These are phyloP conservation scores for Zostera marina DNA, from an alignment of 116 monocot species.

Conservation along the genomic window DNA sequence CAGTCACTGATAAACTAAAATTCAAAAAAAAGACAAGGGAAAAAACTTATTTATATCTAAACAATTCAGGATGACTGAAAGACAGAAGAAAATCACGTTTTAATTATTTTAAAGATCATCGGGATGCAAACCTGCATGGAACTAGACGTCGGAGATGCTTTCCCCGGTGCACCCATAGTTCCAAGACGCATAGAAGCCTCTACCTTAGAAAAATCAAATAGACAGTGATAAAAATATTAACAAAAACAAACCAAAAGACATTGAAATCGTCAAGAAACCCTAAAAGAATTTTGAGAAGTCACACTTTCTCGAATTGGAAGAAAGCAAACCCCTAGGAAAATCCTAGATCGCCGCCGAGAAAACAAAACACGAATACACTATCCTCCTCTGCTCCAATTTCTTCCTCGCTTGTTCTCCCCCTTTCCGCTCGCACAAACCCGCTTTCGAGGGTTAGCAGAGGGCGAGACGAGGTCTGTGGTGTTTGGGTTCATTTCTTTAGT, in stretches of 20 bases:
- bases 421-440: background rate
- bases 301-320: background rate
- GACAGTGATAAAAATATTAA: background rate
- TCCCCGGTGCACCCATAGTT: background rate
- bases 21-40: too few species aligned
- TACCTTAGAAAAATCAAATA: background rate
- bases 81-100: background rate
- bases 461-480: background rate
- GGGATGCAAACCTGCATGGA: slow-evolving; percentile 1
- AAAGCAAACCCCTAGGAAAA: background rate
- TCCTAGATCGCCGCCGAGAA: background rate
- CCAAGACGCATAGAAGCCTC: background rate
- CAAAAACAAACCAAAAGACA: background rate
- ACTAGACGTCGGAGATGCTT: background rate
- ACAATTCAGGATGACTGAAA: background rate
- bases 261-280: background rate
- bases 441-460: background rate
- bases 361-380: background rate
- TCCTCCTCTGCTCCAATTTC: background rate
- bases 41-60: background rate
- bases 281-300: background rate
- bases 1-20: too few species aligned
- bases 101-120: background rate
- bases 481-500: too few species aligned
- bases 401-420: background rate